phyloP scores from a whole-genome alignment of 1,284 basidiomycete genomes.

The Pascua guehoae region DNA sequence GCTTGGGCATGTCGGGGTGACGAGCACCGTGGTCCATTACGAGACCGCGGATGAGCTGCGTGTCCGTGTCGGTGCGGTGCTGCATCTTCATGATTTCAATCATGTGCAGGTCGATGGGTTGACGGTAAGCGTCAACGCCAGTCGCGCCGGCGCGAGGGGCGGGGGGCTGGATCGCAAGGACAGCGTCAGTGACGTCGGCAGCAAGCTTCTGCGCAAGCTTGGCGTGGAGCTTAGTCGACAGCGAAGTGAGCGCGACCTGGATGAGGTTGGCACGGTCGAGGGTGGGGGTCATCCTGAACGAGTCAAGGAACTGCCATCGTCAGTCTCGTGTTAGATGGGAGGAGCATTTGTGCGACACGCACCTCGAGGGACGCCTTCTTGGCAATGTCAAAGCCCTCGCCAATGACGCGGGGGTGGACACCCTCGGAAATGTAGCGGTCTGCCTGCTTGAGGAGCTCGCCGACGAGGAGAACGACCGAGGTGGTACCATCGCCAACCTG shows the following conservation, averaged over 20 bases:
- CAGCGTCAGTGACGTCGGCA: slow-evolving; percentile 91
- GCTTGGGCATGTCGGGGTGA: slow-evolving; percentile 99
- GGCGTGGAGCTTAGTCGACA: slow-evolving; percentile 87
- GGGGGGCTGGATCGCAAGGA: slow-evolving; percentile 78
- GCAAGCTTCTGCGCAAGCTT: slow-evolving; percentile 83
- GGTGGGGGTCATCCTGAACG: slow-evolving; percentile 67
- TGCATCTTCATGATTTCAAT: slow-evolving; percentile 99
- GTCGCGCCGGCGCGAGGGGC: slow-evolving; percentile 54
- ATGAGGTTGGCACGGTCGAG: slow-evolving; percentile 87
- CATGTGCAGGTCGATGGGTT: slow-evolving; percentile 99
- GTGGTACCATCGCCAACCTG: slow-evolving; percentile 99
- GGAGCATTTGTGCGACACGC: too few species aligned
- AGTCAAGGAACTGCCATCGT: slow-evolving; percentile 70
- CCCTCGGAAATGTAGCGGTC: slow-evolving; percentile 98
- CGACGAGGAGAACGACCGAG: slow-evolving; percentile 93
- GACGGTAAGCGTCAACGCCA: slow-evolving; percentile 66
- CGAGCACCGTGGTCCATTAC: slow-evolving; percentile 88
- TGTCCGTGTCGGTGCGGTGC: slow-evolving; percentile 95
- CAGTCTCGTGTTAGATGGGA: background rate
- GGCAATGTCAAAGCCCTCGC: slow-evolving; percentile 91
- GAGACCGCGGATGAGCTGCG: slow-evolving; percentile 90
- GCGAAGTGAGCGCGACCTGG: slow-evolving; percentile 88
- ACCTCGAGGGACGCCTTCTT: slow-evolving; percentile 77
- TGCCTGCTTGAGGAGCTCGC: slow-evolving; percentile 95
- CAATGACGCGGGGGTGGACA: slow-evolving; percentile 95